phyloP scores from a whole-genome alignment of 2,329 filamentous ascomycete genomes.

The Sporothrix brasiliensis region DNA sequence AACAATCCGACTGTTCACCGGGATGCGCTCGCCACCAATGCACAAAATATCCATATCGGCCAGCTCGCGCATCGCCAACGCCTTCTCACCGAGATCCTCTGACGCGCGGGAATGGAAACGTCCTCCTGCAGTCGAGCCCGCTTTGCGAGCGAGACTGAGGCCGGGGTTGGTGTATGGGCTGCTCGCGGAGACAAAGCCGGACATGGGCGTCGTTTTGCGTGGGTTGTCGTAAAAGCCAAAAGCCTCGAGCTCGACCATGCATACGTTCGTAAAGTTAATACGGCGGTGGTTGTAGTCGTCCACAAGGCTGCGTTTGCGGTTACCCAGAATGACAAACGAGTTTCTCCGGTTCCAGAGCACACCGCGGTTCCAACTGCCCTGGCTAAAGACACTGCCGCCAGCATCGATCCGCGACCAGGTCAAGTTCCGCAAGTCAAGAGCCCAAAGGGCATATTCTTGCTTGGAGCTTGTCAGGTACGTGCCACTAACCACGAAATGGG shows the following conservation, averaged over 20 bases:
- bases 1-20: conserved; percentile 88
- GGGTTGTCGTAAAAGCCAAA: conserved; percentile 98
- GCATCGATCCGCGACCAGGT: conserved; percentile 97
- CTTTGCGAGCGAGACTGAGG: conserved; percentile 61
- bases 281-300: conserved; percentile 98
- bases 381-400: conserved; percentile 88
- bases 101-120: conserved; percentile 75
- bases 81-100: conserved; percentile 81
- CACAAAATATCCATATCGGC: conserved; percentile 97
- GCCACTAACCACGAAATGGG: conserved; percentile 94
- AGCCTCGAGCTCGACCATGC: conserved; percentile 93
- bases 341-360: conserved; percentile 92
- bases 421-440: conserved; percentile 81
- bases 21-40: conserved; percentile 85
- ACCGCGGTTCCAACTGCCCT: conserved; percentile 96
- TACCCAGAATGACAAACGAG: conserved; percentile 92
- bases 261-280: conserved; percentile 96
- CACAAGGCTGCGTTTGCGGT: conserved; percentile 88
- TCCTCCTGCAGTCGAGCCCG: conserved; percentile 71
- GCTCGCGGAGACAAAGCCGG: conserved; percentile 82
- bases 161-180: conserved; percentile 63
- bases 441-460: conserved; percentile 97
- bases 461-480: conserved; percentile 97
- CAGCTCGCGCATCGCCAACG: conserved; percentile 78
- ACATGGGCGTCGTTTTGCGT: conserved; percentile 73